Base-by-base conservation (phyloP, 257 asterid species). In the Capsicum baccatum region DNA sequence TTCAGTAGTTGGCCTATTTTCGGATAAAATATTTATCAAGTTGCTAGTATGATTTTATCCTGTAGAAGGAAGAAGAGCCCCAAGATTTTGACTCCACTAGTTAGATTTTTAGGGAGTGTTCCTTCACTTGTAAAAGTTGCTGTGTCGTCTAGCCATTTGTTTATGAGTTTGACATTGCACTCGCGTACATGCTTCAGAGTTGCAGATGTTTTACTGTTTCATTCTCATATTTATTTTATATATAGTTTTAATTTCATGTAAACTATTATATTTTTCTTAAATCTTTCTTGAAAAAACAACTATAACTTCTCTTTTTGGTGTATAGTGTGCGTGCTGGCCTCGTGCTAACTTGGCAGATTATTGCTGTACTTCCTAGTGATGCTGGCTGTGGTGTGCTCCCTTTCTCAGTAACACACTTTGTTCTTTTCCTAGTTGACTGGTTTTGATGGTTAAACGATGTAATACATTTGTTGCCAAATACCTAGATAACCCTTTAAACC, bases 111-210 rank as follows among this genome's bases (percentile, higher is more conserved):
- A 74, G 60, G 80, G 10, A 50, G 10, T 42, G 79, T 69, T 69
- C 48, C 80, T 76, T 50, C 13, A 26, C 63, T 21, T 52, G 57
- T 56, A 76, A 76, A 76, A 76, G 15, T 52, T 76, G 8, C 81
- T 26, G 81, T 7, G 81, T 76, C 48, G 52, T 52, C 26, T 76
- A 47, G 52, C 14, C 21, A 50, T 21, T 21, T 47, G 81, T 76
- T 76, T 11, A 64, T 58, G 81, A 76, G 63, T 76, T 21, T 76
- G 63, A 76, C 35, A 55, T 39, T 39, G 26, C 33, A 39, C 54
- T 16, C 13, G 9, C 47, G 26, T 54, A 52, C 74, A 66, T 48
- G 76, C 80, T 12, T n/a, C 42, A 13, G 63, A 21, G 60, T 50
- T 76, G 81, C 63, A 26, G 81, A 52, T 12, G 14, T 21, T 6